Evolutionary conservation across 169 alveolate genomes (phyloP).

Genomic region (Cryptosporidium felis): DNA sequence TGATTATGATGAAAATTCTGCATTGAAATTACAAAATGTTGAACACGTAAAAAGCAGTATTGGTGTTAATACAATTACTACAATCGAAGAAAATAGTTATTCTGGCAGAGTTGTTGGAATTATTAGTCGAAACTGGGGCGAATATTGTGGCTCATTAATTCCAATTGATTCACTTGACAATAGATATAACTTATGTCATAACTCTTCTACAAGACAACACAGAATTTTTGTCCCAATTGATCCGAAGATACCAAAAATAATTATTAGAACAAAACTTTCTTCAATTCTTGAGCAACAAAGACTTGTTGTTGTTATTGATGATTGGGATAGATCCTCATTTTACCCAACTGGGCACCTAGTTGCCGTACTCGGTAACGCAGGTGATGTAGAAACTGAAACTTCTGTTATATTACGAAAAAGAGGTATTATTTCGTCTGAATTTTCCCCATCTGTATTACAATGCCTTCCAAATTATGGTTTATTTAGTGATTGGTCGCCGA

Average conservation of each 20-base stretch:
- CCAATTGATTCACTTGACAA: constrained; percentile 76
- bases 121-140: constrained; percentile 86
- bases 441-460: constrained; percentile 34
- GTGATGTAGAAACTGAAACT: constrained; percentile 88
- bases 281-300: constrained; percentile 86
- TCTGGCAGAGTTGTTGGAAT: constrained; percentile 92
- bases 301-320: constrained; percentile 87
- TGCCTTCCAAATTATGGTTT: constrained; percentile 50
- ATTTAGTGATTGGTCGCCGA: constrained; percentile 63
- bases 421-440: constrained; percentile 41
- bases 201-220: constrained; percentile 73
- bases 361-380: constrained; percentile 89
- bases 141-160: constrained; percentile 91
- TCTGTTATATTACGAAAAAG: constrained; percentile 62
- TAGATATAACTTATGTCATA: constrained; percentile 42
- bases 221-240: constrained; percentile 91
- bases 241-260: constrained; percentile 87
- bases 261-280: constrained; percentile 82
- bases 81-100: constrained; percentile 71
- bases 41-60: constrained; percentile 73
- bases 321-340: constrained; percentile 85
- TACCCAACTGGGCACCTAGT: constrained; percentile 93
- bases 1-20: constrained; percentile 55
- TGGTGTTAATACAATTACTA: constrained; percentile 72
- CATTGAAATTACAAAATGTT: background rate